phyloP scores from a whole-genome alignment of 768 basidiomycete species.

The Macrolepiota dolichaula region DNA sequence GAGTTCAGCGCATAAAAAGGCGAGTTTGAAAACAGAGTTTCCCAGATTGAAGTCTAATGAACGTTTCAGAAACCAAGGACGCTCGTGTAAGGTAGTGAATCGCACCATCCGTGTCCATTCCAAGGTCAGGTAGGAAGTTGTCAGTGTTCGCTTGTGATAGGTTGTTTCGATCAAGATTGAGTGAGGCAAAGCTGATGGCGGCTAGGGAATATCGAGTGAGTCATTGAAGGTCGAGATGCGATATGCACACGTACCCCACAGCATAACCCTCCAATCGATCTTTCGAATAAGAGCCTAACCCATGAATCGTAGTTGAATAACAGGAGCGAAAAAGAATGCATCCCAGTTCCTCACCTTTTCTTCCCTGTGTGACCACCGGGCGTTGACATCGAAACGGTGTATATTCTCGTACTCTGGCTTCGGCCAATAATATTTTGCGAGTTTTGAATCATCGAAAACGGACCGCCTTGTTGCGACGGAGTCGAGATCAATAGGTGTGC shows the following conservation, averaged over 20 bases:
- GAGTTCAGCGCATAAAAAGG: constrained; percentile 54
- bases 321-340: not conserved
- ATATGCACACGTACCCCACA: constrained; percentile 29
- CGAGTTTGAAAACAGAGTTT: constrained; percentile 48
- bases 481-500: constrained; percentile 26
- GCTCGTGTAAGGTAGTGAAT: not conserved
- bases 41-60: constrained; percentile 50
- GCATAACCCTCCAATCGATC: constrained; percentile 61
- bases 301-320: constrained; percentile 16
- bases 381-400: constrained; percentile 41
- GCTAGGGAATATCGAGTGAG: constrained; percentile 22
- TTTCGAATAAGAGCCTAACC: constrained; percentile 45
- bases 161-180: constrained; percentile 54
- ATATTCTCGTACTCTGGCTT: constrained; percentile 51
- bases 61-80: not conserved
- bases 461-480: constrained; percentile 47
- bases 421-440: constrained; percentile 46
- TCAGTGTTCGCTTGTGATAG: constrained; percentile 56
- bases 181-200: constrained; percentile 54
- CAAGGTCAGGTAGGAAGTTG: constrained; percentile 54
- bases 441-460: constrained; percentile 47
- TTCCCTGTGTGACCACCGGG: constrained; percentile 59
- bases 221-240: not conserved
- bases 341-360: constrained; percentile 34
- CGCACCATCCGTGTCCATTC: constrained; percentile 44